Evolutionary conservation across 106 monocot genomes (phyloP).

Genomic region (Hemerocallis citrina): DNA sequence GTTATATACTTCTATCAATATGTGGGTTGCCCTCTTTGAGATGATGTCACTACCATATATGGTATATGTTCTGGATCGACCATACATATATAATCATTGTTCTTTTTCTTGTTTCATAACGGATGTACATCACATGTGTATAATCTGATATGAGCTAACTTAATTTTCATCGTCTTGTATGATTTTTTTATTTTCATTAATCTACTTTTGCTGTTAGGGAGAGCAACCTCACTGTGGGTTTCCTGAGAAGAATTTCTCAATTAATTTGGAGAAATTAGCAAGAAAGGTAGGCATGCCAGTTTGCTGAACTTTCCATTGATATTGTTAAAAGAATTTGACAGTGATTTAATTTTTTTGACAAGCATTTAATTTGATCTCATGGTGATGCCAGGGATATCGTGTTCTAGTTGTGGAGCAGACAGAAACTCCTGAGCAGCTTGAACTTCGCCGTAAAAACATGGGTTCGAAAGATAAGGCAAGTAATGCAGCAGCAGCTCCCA

Average conservation of each 20-base stretch:
- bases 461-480: constrained; percentile 90
- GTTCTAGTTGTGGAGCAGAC: constrained; percentile 94
- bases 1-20: background rate
- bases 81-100: background rate
- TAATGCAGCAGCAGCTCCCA: background rate
- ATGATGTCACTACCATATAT: background rate
- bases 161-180: background rate
- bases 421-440: constrained; percentile 94
- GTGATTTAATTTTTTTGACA: background rate
- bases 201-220: constrained; percentile 38
- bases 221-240: constrained; percentile 99
- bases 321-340: background rate
- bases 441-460: constrained; percentile 81
- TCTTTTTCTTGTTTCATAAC: background rate
- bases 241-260: constrained; percentile 86
- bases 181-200: background rate
- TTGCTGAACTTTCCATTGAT: background rate
- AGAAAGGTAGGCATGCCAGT: constrained; percentile 52
- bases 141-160: background rate
- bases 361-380: background rate
- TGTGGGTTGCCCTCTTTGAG: background rate
- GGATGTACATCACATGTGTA: background rate
- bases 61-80: background rate
- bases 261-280: constrained; percentile 89
- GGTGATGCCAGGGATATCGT: constrained; percentile 57